Conservation (phyloP, 75 land plant species). For the Adiantum capillusveneris region DNA sequence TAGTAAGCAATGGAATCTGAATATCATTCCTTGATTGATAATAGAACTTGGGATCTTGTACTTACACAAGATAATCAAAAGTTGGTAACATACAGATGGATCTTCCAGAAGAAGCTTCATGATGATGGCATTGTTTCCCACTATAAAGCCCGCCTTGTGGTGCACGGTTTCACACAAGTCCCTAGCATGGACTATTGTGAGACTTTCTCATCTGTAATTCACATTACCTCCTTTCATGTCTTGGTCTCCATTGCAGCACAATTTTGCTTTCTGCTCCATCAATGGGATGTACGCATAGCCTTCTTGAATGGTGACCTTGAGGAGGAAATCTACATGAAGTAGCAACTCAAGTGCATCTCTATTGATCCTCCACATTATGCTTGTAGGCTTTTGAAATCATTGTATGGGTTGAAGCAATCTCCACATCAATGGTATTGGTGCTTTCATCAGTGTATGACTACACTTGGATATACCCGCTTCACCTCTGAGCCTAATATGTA, state of each 20-base stretch:
- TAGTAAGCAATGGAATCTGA: conserved; percentile 8
- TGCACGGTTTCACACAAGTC: conserved; percentile 13
- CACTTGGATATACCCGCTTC: background rate
- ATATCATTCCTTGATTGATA: conserved; percentile 1
- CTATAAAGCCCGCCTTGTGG: conserved; percentile 17
- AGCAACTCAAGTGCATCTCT: conserved; percentile 6
- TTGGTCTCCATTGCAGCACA: background rate
- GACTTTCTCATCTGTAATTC: conserved; percentile 10
- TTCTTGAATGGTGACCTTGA: conserved; percentile 16
- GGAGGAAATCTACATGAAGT: conserved; percentile 15
- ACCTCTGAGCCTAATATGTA: background rate
- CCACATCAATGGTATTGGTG: conserved; percentile 15
- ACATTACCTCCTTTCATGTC: conserved; percentile 7
- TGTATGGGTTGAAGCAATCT: too few species aligned
- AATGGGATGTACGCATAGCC: conserved; percentile 22
- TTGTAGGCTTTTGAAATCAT: conserved; percentile 2
- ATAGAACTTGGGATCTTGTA: conserved; percentile 17
- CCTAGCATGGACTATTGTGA: conserved; percentile 20
- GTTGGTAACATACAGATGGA: conserved; percentile 7
- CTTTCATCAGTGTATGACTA: conserved; percentile 8
- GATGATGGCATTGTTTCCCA: conserved; percentile 6
- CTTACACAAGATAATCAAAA: conserved; percentile 1
- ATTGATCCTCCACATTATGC: conserved; percentile 6
- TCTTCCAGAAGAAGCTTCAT: conserved; percentile 12
- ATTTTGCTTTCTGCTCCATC: conserved; percentile 6